phyloP scores from a whole-genome alignment of 805 yeast species.

The Saccharomycopsis sp. region DNA sequence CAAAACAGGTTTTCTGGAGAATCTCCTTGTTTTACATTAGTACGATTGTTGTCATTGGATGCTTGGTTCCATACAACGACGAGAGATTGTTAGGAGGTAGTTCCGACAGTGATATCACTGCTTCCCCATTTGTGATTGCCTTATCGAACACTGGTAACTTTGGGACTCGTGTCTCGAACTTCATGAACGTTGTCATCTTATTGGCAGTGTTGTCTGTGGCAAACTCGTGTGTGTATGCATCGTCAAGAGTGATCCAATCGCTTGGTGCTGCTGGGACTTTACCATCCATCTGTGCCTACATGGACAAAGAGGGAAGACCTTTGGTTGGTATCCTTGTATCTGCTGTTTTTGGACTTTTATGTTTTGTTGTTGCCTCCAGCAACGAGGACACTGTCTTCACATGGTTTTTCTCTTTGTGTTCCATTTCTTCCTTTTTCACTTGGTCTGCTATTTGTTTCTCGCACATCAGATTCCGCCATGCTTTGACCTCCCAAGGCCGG shows the following conservation, averaged over 20 bases:
- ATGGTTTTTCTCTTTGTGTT: constrained; percentile 59
- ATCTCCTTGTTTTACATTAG: constrained; percentile 42
- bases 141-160: constrained; percentile 44
- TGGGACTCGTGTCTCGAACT: constrained; percentile 39
- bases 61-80: constrained; percentile 46
- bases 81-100: constrained; percentile 37
- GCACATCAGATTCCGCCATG: constrained; percentile 53
- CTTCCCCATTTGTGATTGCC: constrained; percentile 66
- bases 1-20: constrained; percentile 51
- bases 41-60: constrained; percentile 42
- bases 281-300: constrained; percentile 43
- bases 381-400: constrained; percentile 50
- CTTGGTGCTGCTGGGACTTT: constrained; percentile 55
- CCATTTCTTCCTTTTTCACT: constrained; percentile 54
- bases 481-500: constrained; percentile 47
- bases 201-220: constrained; percentile 53
- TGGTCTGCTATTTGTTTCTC: constrained; percentile 54
- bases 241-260: constrained; percentile 45
- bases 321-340: constrained; percentile 46
- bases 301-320: constrained; percentile 56
- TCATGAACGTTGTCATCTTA: constrained; percentile 57
- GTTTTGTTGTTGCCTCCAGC: constrained; percentile 60
- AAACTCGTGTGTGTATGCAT: constrained; percentile 47
- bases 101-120: constrained; percentile 36
- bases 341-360: constrained; percentile 48